These are phyloP conservation scores for Rhizoclosmatium globosum DNA, from an alignment of 192 early-diverging fungal genomes.

Conservation along the genomic window DNA sequence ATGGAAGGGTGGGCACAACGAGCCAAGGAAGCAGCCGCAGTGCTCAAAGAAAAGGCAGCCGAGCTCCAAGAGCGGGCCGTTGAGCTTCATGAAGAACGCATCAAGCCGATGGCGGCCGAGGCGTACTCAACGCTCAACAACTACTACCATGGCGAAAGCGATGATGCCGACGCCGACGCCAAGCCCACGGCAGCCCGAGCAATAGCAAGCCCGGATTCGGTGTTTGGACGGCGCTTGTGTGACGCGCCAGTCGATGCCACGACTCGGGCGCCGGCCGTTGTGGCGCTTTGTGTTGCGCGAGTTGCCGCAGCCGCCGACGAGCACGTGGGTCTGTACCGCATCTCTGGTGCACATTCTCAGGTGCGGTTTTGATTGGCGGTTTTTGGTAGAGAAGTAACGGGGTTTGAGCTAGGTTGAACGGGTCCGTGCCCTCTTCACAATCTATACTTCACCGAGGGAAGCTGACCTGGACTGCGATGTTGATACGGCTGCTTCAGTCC, in stretches of 20 bases:
- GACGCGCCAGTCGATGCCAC: not conserved
- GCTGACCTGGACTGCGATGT: slow-evolving; percentile 7
- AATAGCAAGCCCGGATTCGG: not conserved
- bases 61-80: not conserved
- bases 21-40: slow-evolving; percentile 1
- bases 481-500: slow-evolving; percentile 14
- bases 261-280: not conserved
- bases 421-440: not conserved
- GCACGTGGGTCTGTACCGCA: slow-evolving; percentile 9
- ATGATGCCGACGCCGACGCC: not conserved
- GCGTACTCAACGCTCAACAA: not conserved
- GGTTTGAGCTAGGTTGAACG: not conserved
- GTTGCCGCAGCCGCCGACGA: slow-evolving; percentile 5
- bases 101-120: not conserved
- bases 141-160: not conserved
- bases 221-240: not conserved
- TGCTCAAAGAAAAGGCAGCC: not conserved
- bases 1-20: slow-evolving; percentile 11
- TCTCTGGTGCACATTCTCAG: slow-evolving; percentile 11
- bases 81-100: slow-evolving; percentile 10
- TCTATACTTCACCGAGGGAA: not conserved
- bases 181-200: not conserved
- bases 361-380: not conserved
- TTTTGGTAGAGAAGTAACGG: too few relatives aligned
- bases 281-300: not conserved